phyloP scores from a whole-genome alignment of 1,284 basidiomycete species.

The Pseudozyma thailandica region DNA sequence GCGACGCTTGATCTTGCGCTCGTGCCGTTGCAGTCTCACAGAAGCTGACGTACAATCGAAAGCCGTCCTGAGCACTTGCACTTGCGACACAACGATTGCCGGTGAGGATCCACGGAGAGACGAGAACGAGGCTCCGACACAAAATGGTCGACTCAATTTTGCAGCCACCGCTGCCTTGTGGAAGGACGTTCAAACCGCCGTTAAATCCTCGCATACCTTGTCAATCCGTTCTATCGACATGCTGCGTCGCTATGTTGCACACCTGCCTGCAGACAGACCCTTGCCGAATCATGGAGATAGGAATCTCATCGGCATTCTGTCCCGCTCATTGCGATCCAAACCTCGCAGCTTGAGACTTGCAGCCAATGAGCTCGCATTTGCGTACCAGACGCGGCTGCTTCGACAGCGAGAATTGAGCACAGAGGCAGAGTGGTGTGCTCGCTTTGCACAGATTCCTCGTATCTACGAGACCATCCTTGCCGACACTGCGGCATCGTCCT shows the following conservation, averaged over 20 bases:
- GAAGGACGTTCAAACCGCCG: slow-evolving; percentile 18
- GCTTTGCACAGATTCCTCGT: slow-evolving; percentile 22
- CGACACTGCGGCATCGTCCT: slow-evolving; percentile 7
- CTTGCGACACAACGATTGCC: neutral
- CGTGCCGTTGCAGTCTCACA: slow-evolving; percentile 1
- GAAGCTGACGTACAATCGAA: neutral
- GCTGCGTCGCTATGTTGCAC: slow-evolving; percentile 27
- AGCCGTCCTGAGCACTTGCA: neutral
- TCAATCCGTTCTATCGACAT: slow-evolving; percentile 28
- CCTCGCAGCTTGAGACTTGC: slow-evolving; percentile 22
- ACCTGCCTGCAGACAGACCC: slow-evolving; percentile 8
- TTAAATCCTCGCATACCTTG: slow-evolving; percentile 14
- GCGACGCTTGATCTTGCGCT: slow-evolving; percentile 17
- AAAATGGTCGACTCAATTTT: neutral
- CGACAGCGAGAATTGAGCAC: slow-evolving; percentile 22
- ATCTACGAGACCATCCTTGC: slow-evolving; percentile 23
- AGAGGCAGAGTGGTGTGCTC: slow-evolving; percentile 25
- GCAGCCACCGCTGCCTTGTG: slow-evolving; percentile 16
- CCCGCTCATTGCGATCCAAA: slow-evolving; percentile 18
- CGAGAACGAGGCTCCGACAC: neutral
- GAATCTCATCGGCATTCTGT: slow-evolving; percentile 20
- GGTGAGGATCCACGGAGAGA: neutral
- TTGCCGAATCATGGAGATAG: slow-evolving; percentile 24
- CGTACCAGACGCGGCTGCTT: slow-evolving; percentile 25
- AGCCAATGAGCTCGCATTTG: slow-evolving; percentile 35